Evolutionary conservation across 768 basidiomycete genomes (phyloP), one percentile per base, ranked within the genome.

Genomic region (Mycena galopus): DNA sequence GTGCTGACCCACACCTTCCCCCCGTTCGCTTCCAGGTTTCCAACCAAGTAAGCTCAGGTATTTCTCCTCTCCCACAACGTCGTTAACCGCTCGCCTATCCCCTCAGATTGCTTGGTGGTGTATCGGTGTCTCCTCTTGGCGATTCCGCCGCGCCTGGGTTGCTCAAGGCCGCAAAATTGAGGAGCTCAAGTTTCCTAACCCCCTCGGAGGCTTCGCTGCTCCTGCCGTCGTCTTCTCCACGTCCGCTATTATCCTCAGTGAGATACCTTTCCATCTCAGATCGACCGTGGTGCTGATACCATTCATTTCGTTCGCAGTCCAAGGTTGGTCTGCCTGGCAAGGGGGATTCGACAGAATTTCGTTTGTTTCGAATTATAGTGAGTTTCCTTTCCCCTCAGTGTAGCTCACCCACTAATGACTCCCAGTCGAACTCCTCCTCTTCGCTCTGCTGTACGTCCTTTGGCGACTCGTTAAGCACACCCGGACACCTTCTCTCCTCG

Each of bases 21-120:
- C 8, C 21, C 23, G 37, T 65, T 57, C n/a, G 25, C 56, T 37
- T 16, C 10, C 56, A 67, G 56, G 65, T 67, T 47, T 67, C 65
- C 42, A 67, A 67, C 27, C 65, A 67, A 67, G 65, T 67, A 32
- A 12, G 53, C 33, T 39, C 47, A 16, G 47, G 39, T 39, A 19
- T 47, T 47, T 33, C 56, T 51, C 33, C 37, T n/a, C 25, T 27
- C 57, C 32, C 32, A 37, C 21, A 29, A 25, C 19, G 23, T 35
- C 32, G 30, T 37, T 35, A 25, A 60, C 44, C 23, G 32, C 37
- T 23, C 37, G n/a, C 30, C 16, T 39, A 12, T 4, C 21, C 42
- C n/a, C 17, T 29, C 32, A 67, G 66, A 67, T 67, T 23, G 66
- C 66, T 12, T 67, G 66, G 66, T 67, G 57, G 57, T 67, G 57